Percentiles rank a stretch among this genome's conserved stretches.
Evolutionary conservation across 75 land plant genomes (phyloP).

Genomic region (Pinus tabuliformis): DNA sequence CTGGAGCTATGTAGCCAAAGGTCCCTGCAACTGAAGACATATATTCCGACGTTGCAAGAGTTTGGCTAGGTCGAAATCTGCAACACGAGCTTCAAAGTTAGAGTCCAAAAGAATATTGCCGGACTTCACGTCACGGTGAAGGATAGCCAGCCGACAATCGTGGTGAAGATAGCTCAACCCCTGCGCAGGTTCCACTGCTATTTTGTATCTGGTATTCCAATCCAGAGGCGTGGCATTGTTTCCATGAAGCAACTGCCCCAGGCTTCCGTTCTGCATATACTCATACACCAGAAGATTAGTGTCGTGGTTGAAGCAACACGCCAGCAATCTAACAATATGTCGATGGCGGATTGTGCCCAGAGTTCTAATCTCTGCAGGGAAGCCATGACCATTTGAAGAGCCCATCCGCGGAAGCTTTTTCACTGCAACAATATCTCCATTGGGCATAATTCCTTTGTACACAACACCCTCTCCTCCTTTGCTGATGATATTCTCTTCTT

Average conservation of each 20-base stretch:
- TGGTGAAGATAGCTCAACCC: conserved; percentile 80
- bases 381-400: conserved; percentile 50
- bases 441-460: conserved; percentile 64
- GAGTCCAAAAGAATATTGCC: conserved; percentile 66
- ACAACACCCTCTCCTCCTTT: conserved; percentile 84
- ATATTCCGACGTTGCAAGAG: conserved; percentile 57
- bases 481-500: conserved; percentile 72
- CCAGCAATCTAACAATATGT: conserved; percentile 61
- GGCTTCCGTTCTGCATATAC: conserved; percentile 72
- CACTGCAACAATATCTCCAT: conserved; percentile 72
- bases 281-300: conserved; percentile 67
- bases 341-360: conserved; percentile 70
- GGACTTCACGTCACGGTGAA: conserved; percentile 72
- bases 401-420: conserved; percentile 51
- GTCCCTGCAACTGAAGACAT: conserved; percentile 83
- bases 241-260: conserved; percentile 67
- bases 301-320: conserved; percentile 58
- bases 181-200: conserved; percentile 60
- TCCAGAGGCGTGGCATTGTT: conserved; percentile 46
- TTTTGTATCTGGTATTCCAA: conserved; percentile 63
- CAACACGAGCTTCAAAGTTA: conserved; percentile 68
- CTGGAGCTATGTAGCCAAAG: conserved; percentile 87
- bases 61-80: conserved; percentile 78
- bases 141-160: conserved; percentile 65
- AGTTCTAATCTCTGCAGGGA: conserved; percentile 64